Evolutionary conservation across 768 basidiomycete species (phyloP), one percentile per base, ranked within the genome.

Genomic region (Termitomyces sp.): DNA sequence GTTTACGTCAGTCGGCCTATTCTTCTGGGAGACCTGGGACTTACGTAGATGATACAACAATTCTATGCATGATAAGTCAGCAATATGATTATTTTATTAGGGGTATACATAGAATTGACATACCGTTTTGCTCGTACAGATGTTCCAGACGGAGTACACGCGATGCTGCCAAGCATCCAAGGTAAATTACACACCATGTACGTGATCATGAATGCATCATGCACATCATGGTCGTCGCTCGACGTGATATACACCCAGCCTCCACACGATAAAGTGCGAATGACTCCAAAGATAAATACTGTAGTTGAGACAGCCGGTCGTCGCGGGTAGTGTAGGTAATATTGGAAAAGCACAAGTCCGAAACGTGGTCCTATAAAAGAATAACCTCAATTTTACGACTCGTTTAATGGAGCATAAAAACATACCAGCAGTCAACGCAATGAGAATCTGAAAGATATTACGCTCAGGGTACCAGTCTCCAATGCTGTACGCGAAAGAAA

Each of bases 231-330:
- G 73, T 91, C 82, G 70, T 96, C 94, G 56, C 76, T 85, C 2
- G 91, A 91, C 0, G 94, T 95, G 68, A 96, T 86, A 67, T 87
- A 96, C 34, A 95, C 92, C 94, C 94, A 96, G 32, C 94, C 93
- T 37, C 92, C 94, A 67, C 94, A 96, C 3, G 85, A 81, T 37
- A 96, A 71, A 0, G 94, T 94, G 61, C 94, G 80, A 17, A 91
- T 70, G 25, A 93, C 64, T 0, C 92, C 92, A 43, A 80, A 74
- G 9, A 85, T 65, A 40, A 88, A 81, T 20, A 93, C 76, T 52
- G 86, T 65, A 9, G 73, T 75, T 0, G 87, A 79, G 11, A 84
- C 75, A 52, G 64, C 71, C 5, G 83, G 81, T 7, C 69, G 63
- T 7, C 72, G 63, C 0, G 79, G 72, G 49, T 80, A 77, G 51